Base-by-base conservation (phyloP, 2,329 filamentous ascomycete species). In the Aspergillus unguis region DNA sequence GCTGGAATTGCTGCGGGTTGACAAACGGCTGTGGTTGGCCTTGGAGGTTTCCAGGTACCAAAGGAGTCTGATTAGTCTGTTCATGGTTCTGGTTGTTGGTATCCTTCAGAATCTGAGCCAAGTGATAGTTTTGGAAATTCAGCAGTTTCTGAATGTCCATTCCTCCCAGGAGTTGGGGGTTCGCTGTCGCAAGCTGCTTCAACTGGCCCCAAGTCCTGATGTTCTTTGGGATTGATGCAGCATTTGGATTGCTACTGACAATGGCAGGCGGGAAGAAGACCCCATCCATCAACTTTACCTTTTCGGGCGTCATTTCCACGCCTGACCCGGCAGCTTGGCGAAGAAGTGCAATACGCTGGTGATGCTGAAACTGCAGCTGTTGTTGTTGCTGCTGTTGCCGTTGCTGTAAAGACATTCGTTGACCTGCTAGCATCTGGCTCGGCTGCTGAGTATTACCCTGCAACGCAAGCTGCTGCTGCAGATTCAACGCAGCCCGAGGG, bases 181-280 rank as follows among this genome's bases (percentile, higher is more conserved):
- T 82, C 40, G 75, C 69, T 28, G 64, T 61, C 11, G 76, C 76
- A 71, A 79, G 81, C 48, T 77, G 69, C 64, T 83, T 84, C 5
- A 85, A 69, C 51, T 82, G 77, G 6, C 75, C 76, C 82, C 82
- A 85, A 2, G 75, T 77, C 58, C 75, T 78, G 26, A 84, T 70
- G 9, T 77, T 66, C 28, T 75, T 75, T 5, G 81, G 80, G 7
- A 81, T 61, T 17, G 70, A 63, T 9, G 59, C 58, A 6, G 65
- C 54, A 43, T 65, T 68, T n/a, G 61, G 58, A 31, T 65, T 69
- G 33, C 64, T 63, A 48, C 62, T 65, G 9, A 72, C 57, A n/a
- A 71, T 65, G 8, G 59, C 61, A 2, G 62, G 65, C 4, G 74
- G 74, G 49, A 75, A 76, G 6, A 58, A 54, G 4, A 68, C 33